Evolutionary conservation across 306 rosid species (phyloP), one percentile per base, ranked within the genome.

Genomic region (Fagus sylvatica): DNA sequence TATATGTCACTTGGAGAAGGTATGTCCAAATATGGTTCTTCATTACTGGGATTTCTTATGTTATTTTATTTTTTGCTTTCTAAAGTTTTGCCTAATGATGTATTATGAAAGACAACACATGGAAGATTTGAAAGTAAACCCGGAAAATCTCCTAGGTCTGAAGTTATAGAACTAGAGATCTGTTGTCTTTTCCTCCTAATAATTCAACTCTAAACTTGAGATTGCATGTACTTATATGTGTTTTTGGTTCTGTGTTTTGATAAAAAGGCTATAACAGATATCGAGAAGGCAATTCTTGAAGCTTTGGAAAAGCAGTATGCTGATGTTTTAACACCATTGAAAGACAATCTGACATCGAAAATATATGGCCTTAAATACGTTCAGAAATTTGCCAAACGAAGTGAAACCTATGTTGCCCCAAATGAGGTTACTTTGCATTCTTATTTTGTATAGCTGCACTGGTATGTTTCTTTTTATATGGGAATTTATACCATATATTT

Each of bases 351-450:
- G 70, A 60, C 73, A 36, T 75, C 79, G 67, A 81, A 84, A 74
- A 68, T 65, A 53, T 73, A 75, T 64, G 88, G 88, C 76, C 72
- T 70, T 56, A 81, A 85, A 68, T 87, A 76, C 65, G 78, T 73
- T 67, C 76, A 79, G 71, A 84, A 75, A 42, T 22, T 84, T 48
- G 54, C 90, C 34, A 72, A 73, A 40, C 74, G 80, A 75, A 41
- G 73, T 22, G 73, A 69, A 60, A 7, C 59, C 33, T 81, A 85
- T 37, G 67, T 33, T 30, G 79, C 81, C 57, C 81, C 76, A 71
- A 41, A 81, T 16, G 83, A 85, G 85, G 85, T 81, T 34, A 30
- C 10, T 19, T 49, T 71, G 37, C 43, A 5, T 11, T 67, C 15
- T 19, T 36, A 1, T 22, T 30, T 54, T 40, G 22, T 41, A 37